phyloP scores from a whole-genome alignment of 345 rosid species.

The Sonneratia alba region DNA sequence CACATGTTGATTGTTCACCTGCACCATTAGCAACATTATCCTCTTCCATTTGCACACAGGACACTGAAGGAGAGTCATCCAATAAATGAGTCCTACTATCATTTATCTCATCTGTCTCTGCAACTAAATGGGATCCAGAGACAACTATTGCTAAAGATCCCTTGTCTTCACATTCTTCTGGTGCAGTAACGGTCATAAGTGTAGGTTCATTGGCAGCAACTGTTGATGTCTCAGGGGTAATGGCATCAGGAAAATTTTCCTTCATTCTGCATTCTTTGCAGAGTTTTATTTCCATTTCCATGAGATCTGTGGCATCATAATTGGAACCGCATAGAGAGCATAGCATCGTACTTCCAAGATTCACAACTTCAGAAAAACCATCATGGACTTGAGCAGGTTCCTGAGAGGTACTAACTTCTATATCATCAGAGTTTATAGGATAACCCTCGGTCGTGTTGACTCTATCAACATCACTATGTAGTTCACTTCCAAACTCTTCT shows the following conservation, averaged over 20 bases:
- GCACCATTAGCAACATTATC: constrained; percentile 17
- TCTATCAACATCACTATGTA: constrained; percentile 27
- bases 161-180: constrained; percentile 21
- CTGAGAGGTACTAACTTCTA: constrained; percentile 35
- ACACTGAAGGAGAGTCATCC: not conserved
- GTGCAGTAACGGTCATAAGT: constrained; percentile 15
- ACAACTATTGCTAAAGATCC: constrained; percentile 12
- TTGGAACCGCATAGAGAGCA: constrained; percentile 58
- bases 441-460: constrained; percentile 24
- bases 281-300: constrained; percentile 34
- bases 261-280: constrained; percentile 65
- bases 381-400: constrained; percentile 26
- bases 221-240: constrained; percentile 20
- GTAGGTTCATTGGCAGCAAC: constrained; percentile 20
- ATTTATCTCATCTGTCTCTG: constrained; percentile 22
- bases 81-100: not conserved
- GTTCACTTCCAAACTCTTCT: constrained; percentile 28
- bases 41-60: not conserved
- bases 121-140: constrained; percentile 23
- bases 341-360: constrained; percentile 29
- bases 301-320: constrained; percentile 34
- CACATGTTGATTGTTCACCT: constrained; percentile 21
- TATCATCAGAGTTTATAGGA: constrained; percentile 35
- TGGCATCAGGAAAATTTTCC: constrained; percentile 22
- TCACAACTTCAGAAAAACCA: constrained; percentile 32